These are phyloP conservation scores for Aspergillus ochraceus DNA, from an alignment of 2,329 filamentous ascomycete species.

Conservation along the genomic window DNA sequence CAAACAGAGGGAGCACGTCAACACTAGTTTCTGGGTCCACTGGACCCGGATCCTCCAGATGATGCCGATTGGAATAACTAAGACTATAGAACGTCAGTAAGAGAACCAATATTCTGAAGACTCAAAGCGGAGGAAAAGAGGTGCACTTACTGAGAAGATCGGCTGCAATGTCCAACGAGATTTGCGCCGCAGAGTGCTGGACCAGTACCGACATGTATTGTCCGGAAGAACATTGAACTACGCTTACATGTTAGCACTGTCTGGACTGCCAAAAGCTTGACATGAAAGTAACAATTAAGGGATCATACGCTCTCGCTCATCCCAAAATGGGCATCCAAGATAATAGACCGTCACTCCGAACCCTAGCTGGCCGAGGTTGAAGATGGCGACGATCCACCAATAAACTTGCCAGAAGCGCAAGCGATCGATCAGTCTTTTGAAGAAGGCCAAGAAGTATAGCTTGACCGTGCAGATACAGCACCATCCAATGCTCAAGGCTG, in stretches of 20 bases:
- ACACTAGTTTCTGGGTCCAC: not conserved
- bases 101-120: not conserved
- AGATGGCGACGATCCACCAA: not conserved
- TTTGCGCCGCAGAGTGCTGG: not conserved
- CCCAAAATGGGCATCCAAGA: not conserved
- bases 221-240: not conserved
- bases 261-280: not conserved
- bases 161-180: not conserved
- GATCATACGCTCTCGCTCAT: not conserved
- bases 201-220: not conserved
- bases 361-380: not conserved
- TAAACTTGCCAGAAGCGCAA: not conserved
- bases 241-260: not conserved
- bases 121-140: not conserved
- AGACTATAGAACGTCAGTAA: not conserved
- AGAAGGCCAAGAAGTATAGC: not conserved
- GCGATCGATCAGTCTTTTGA: not conserved
- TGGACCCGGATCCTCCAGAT: not conserved
- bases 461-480: not conserved
- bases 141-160: not conserved
- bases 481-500: not conserved
- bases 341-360: not conserved
- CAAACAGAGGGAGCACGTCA: not conserved
- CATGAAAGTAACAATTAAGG: not conserved
- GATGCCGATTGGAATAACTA: not conserved